Base-by-base conservation (phyloP, 768 basidiomycete species). In the Baorangia bicolor region DNA sequence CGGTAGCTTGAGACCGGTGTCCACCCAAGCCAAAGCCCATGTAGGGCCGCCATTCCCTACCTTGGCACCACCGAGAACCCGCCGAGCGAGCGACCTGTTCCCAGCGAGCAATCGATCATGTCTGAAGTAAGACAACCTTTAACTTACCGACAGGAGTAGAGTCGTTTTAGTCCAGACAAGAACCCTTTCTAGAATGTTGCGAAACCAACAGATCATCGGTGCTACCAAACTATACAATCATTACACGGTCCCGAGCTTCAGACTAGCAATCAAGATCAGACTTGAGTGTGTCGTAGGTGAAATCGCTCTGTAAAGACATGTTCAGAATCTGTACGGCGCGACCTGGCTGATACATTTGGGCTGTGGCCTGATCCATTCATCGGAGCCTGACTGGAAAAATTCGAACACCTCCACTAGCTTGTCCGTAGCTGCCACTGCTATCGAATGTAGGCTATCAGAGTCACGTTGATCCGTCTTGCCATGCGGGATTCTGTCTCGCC, bases 341-440 rank as follows among this genome's bases (percentile, higher is more conserved):
- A 49, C 33, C 13, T 47, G 35, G 14, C 42, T 27, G 35, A 65
- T 54, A 11, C 59, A 61, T 33, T 56, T 55, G 10, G 62, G 64
- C 30, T 55, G 53, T 30, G 61, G 53, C 18, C 28, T 52, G n/a
- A 54, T 35, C 59, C 58, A 60, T 18, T 60, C 51, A 8, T 40
- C 21, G 2, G 57, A 11, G 12, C 14, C 14, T 11, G 46, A 28
- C 13, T n/a, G 34, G 16, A 44, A 30, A 27, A 20, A 2, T 0
- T 13, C 21, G n/a, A 20, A 10, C 28, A 23, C 18, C 48, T 51
- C n/a, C 18, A 10, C 28, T 18, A n/a, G 27, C 20, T 50, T 38
- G 11, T 49, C 7, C 10, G 5, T 6, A 6, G 28, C 47, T 27
- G n/a, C 27, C 25, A 13, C 23, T 13, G 12, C 8, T 11, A 27